These are phyloP conservation scores for Podaxis carcinomalis DNA, from an alignment of 768 basidiomycete genomes.

Conservation along the genomic window DNA sequence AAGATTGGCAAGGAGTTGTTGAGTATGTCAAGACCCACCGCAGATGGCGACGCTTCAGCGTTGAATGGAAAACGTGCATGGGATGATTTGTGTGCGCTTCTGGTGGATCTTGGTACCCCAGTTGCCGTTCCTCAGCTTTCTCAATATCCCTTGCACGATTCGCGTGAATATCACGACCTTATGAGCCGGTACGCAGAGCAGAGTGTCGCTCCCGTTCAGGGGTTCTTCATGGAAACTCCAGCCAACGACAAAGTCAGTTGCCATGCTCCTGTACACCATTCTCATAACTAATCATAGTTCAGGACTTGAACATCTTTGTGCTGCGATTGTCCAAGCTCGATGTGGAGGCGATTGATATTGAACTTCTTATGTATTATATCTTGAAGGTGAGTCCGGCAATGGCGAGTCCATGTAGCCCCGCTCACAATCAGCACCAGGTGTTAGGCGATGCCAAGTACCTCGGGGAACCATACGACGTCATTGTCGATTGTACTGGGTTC, in stretches of 20 bases:
- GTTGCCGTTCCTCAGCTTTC: constrained; percentile 66
- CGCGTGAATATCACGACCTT: constrained; percentile 63
- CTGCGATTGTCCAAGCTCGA: constrained; percentile 67
- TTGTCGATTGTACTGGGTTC: constrained; percentile 82
- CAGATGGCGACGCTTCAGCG: constrained; percentile 48
- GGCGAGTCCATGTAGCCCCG: not conserved
- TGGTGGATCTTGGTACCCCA: constrained; percentile 74
- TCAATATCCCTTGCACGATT: constrained; percentile 38
- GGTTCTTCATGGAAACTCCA: constrained; percentile 57
- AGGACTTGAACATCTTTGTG: constrained; percentile 55
- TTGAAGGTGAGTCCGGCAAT: constrained; percentile 47
- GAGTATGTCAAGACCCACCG: constrained; percentile 57
- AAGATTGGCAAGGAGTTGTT: constrained; percentile 86
- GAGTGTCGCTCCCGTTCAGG: constrained; percentile 55
- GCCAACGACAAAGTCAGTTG: constrained; percentile 37
- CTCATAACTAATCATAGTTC: not conserved
- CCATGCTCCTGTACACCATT: not conserved
- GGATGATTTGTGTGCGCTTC: constrained; percentile 73
- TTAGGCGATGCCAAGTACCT: constrained; percentile 44
- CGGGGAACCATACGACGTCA: constrained; percentile 58
- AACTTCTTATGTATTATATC: constrained; percentile 72
- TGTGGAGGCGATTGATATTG: constrained; percentile 75
- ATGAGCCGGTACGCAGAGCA: constrained; percentile 61
- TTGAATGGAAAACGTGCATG: constrained; percentile 75
- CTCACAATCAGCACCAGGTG: constrained; percentile 31